Base-by-base conservation (phyloP, 106 monocot species). In the Triglochin maritima region DNA sequence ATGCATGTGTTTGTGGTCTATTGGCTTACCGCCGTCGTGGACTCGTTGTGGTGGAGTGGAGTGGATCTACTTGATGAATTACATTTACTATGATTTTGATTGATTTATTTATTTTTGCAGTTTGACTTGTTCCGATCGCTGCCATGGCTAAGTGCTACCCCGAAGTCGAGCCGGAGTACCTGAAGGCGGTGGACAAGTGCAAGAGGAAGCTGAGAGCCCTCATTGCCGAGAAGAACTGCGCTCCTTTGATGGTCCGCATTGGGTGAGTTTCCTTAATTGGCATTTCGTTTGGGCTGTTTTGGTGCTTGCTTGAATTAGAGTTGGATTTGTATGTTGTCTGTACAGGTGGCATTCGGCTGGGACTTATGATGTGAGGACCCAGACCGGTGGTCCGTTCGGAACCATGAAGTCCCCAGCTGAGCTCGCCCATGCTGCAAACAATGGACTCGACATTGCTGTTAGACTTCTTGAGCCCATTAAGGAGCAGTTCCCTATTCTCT, bases 191-290 rank as follows among this genome's bases (percentile, higher is more conserved):
- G 49, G 86, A 89, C 15, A 89, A 89, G 76, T 50, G 63, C 78
- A 79, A 76, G 82, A 79, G 47, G 76, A 94, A 94, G 84, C 89
- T 94, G 42, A 81, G 93, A 3, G 93, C 81, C 4, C 47, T 94
- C 76, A 94, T 94, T 79, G 81, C 84, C 60, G 89, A 86, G 77
- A 94, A 94, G 86, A 89, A 82, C 86, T 94, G 93, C 77, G 93
- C 93, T 17, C 93, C 93, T 5, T 45, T 94, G 43, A 94, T 94
- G 72, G 86, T 94, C 69, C 86, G 93, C 45, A 6, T 89, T 52
- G 89, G 82, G 89, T 93, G 69, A 62, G 69, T 42, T 16, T 57
- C n/a, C 59, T 72, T 69, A 3, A 9, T 55, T 46, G 4, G 7
- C 3, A 44, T 67, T 3, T 67, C 11, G 69, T 60, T 64, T 60